Evolutionary conservation across 2,329 filamentous ascomycete genomes (phyloP).

Genomic region (Epichloe coenophiala): DNA sequence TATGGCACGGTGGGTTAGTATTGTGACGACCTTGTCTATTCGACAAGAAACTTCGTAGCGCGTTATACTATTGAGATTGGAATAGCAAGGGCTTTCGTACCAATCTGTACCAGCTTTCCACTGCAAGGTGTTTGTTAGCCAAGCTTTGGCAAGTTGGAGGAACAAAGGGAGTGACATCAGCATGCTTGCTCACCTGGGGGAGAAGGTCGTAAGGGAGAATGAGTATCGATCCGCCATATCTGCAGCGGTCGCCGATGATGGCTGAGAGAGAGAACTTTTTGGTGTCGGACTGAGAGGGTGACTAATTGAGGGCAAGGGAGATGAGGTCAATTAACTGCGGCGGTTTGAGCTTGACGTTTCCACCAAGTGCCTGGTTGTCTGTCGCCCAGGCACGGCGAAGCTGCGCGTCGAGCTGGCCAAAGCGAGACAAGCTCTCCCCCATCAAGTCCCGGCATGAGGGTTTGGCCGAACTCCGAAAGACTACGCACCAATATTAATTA

Average conservation of each 20-base stretch:
- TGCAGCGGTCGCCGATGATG: conserved; percentile 9
- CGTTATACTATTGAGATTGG: no score
- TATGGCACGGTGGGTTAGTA: conserved; percentile 23
- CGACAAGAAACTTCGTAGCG: neutral
- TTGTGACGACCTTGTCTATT: no score
- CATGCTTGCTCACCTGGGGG: conserved; percentile 66
- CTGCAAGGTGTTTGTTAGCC: conserved; percentile 42
- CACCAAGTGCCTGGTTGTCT: conserved; percentile 13
- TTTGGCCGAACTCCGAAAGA: conserved; percentile 14
- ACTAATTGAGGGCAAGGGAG: conserved; percentile 3
- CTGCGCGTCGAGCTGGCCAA: conserved; percentile 24
- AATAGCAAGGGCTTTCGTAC: conserved; percentile 23
- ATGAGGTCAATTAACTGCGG: conserved; percentile 12
- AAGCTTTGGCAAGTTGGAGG: conserved; percentile 9
- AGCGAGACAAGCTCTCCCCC: conserved; percentile 1
- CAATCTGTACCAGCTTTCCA: conserved; percentile 98
- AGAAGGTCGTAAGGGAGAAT: conserved; percentile 98
- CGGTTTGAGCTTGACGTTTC: conserved; percentile 21
- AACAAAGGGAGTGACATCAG: conserved; percentile 9
- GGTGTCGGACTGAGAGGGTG: conserved; percentile 7
- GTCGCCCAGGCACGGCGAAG: conserved; percentile 22
- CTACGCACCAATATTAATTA: neutral
- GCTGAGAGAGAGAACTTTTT: neutral
- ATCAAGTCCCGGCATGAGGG: conserved; percentile 10
- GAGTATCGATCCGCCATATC: conserved; percentile 97